Evolutionary conservation across 805 yeast genomes (phyloP).

Genomic region (Candida pini): DNA sequence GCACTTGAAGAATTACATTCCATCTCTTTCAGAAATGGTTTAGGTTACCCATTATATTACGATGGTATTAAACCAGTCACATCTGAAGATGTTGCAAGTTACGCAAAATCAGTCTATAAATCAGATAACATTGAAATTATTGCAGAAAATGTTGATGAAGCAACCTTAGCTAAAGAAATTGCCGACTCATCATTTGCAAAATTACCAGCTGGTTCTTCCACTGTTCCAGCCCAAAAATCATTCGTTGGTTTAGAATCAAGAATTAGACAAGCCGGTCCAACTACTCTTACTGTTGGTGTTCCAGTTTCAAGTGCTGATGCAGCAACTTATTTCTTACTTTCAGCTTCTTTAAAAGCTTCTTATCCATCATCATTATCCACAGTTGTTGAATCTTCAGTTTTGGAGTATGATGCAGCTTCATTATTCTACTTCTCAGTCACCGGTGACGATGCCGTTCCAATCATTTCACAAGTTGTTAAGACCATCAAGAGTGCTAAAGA

Average conservation of each 20-base stretch:
- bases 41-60: constrained; percentile 77
- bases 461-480: constrained; percentile 56
- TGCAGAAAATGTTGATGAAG: constrained; percentile 68
- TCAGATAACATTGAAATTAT: constrained; percentile 64
- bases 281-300: constrained; percentile 75
- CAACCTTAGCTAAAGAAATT: constrained; percentile 64
- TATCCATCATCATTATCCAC: constrained; percentile 49
- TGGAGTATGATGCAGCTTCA: constrained; percentile 72
- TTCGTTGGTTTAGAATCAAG: constrained; percentile 65
- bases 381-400: constrained; percentile 44
- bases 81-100: constrained; percentile 59
- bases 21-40: constrained; percentile 78
- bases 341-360: constrained; percentile 57
- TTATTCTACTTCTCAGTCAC: constrained; percentile 67
- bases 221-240: constrained; percentile 33
- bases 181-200: constrained; percentile 57
- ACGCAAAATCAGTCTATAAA: constrained; percentile 63
- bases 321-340: constrained; percentile 62
- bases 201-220: constrained; percentile 56
- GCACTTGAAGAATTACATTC: constrained; percentile 79
- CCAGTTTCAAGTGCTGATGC: constrained; percentile 64
- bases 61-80: constrained; percentile 56
- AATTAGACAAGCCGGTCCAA: constrained; percentile 56
- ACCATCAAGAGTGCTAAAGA: constrained; percentile 47
- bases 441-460: constrained; percentile 52